These are phyloP conservation scores for Crucibulum laeve DNA, from an alignment of 768 basidiomycete genomes.

Conservation along the genomic window DNA sequence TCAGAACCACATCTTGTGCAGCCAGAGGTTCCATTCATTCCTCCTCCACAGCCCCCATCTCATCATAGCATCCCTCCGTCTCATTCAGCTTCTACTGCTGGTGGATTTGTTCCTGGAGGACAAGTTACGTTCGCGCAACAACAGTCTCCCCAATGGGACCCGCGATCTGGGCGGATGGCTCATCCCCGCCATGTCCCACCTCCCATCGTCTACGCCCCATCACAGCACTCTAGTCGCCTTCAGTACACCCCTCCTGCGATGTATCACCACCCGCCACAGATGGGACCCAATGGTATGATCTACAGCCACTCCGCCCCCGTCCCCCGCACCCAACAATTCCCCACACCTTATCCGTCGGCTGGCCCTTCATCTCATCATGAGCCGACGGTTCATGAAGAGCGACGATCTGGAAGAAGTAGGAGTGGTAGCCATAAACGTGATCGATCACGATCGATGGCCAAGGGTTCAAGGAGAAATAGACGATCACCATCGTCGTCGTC, in stretches of 20 bases:
- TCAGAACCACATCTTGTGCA: slow-evolving; percentile 21
- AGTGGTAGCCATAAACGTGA: slow-evolving; percentile 13
- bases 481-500: slow-evolving; percentile 32
- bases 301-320: slow-evolving; percentile 62
- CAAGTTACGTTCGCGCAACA: slow-evolving; percentile 26
- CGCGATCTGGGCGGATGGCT: slow-evolving; percentile 8
- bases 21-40: slow-evolving; percentile 18
- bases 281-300: slow-evolving; percentile 57
- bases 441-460: slow-evolving; percentile 9
- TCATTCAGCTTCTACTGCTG: slow-evolving; percentile 6
- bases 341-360: slow-evolving; percentile 36
- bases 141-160: slow-evolving; percentile 18
- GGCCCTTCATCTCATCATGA: slow-evolving; percentile 27
- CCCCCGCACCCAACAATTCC: slow-evolving; percentile 34
- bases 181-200: slow-evolving; percentile 43
- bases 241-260: slow-evolving; percentile 60
- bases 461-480: slow-evolving; percentile 11
- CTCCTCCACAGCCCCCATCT: slow-evolving; percentile 18
- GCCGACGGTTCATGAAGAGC: slow-evolving; percentile 33
- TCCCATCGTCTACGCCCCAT: slow-evolving; percentile 56
- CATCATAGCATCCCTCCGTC: slow-evolving; percentile 18
- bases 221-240: slow-evolving; percentile 37
- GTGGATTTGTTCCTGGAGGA: slow-evolving; percentile 7
- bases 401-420: slow-evolving; percentile 6
- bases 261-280: slow-evolving; percentile 47